Percentiles rank a stretch among this genome's conserved stretches.
These are phyloP conservation scores for Volutella citrinella DNA, from an alignment of 2,329 filamentous ascomycete genomes.

Conservation along the genomic window DNA sequence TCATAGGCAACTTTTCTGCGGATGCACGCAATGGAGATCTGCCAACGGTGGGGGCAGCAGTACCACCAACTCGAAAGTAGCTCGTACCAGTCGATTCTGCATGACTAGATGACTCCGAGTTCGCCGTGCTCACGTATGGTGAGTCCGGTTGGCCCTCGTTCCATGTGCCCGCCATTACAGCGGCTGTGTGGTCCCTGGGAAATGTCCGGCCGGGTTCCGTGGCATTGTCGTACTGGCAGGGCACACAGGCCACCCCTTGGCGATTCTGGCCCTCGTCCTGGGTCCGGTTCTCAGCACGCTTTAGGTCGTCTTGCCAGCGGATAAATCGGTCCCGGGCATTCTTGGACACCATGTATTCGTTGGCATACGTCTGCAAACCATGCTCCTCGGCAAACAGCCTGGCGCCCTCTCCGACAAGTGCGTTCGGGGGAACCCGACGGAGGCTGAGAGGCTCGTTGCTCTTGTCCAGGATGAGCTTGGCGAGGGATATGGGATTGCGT, in stretches of 20 bases:
- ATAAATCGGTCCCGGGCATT: slow-evolving; percentile 75
- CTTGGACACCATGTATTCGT: slow-evolving; percentile 76
- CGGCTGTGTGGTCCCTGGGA: slow-evolving; percentile 48
- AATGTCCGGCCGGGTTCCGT: slow-evolving; percentile 21
- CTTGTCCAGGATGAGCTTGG: slow-evolving; percentile 76
- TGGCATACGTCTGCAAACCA: slow-evolving; percentile 68
- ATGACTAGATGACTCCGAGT: slow-evolving; percentile 12
- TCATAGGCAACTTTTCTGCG: slow-evolving; percentile 14
- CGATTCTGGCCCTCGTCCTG: background rate
- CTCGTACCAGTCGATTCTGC: slow-evolving; percentile 15
- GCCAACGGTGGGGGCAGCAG: slow-evolving; percentile 9
- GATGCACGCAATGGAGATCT: slow-evolving; percentile 9
- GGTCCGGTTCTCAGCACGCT: slow-evolving; percentile 51
- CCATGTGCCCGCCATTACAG: slow-evolving; percentile 56
- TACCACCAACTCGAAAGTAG: slow-evolving; percentile 17
- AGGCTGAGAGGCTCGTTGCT: slow-evolving; percentile 77
- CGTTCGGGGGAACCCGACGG: slow-evolving; percentile 85
- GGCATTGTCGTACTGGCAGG: slow-evolving; percentile 33
- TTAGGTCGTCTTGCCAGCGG: slow-evolving; percentile 75
- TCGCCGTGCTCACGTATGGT: slow-evolving; percentile 36
- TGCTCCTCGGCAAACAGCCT: slow-evolving; percentile 80
- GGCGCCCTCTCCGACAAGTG: slow-evolving; percentile 83
- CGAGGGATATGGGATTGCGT: slow-evolving; percentile 87
- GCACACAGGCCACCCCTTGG: slow-evolving; percentile 20
- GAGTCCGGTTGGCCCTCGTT: slow-evolving; percentile 63